phyloP scores from a whole-genome alignment of 345 rosid genomes.

The Salix caprea region DNA sequence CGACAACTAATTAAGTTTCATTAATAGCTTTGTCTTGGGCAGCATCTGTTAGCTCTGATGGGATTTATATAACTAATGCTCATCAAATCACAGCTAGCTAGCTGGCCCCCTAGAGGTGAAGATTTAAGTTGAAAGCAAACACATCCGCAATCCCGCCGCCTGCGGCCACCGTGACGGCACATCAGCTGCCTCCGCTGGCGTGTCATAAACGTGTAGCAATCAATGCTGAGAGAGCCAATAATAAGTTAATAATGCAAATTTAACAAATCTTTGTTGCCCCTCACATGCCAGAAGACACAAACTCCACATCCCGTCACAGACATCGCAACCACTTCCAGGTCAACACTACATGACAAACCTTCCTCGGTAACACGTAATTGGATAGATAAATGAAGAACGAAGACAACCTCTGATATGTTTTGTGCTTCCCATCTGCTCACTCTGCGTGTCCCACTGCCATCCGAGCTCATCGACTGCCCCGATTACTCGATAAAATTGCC shows the following conservation, averaged over 20 bases:
- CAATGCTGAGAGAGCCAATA: slow-evolving; percentile 1
- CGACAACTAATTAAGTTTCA: no score
- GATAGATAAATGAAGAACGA: no score
- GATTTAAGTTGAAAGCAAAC: not conserved
- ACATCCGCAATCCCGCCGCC: slow-evolving; percentile 7
- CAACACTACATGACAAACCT: not conserved
- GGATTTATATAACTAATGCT: not conserved
- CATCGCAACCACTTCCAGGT: not conserved
- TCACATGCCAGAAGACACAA: not conserved
- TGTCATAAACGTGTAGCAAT: slow-evolving; percentile 16
- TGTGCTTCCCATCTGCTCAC: no score
- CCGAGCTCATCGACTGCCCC: no score
- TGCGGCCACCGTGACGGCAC: slow-evolving; percentile 21
- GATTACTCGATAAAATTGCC: no score
- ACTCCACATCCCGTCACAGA: not conserved
- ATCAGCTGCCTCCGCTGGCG: slow-evolving; percentile 1
- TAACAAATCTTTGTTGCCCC: not conserved
- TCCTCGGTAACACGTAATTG: no score
- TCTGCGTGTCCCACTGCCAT: no score
- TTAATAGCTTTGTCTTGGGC: no score
- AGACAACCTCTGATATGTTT: no score
- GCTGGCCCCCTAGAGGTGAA: not conserved
- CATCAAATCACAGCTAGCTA: not conserved
- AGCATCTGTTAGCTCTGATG: no score
- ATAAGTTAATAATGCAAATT: not conserved